Base-by-base conservation (phyloP, 305 asterid genomes). In the Fraxinus floribunda region DNA sequence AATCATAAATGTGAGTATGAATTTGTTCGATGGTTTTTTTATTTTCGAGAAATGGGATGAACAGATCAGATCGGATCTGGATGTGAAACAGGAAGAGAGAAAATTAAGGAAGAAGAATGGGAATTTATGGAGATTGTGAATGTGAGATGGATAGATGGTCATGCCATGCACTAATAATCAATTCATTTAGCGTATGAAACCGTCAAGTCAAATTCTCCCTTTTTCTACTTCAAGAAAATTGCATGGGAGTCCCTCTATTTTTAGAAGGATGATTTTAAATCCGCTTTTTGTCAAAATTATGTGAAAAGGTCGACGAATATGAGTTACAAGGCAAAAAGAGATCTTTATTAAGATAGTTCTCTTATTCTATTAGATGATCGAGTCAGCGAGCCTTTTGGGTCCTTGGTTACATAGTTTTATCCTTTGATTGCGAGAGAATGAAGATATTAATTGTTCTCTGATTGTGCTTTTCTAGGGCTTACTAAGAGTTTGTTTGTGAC, bases 91-190 rank as follows among this genome's bases (percentile, higher is more conserved):
- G 80, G 44, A 75, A 57, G 60, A 34, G 81, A 83, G 82, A 78
- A 75, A 83, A 80, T 78, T 55, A 82, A 41, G 78, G 79, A 60
- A 30, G 32, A 83, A 6, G 81, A 77, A 82, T 30, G 46, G 2
- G 39, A 71, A 71, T 32, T 71, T 68, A 29, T 68, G 39, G 75
- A 34, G 7, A 71, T 71, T 15, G 76, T 30, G 46, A 10, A 1
- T 6, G 11, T 71, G 41, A 5, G 44, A 55, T n/a, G 22, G 66
- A 34, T 10, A 34, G 44, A 16, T 1, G 1, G 46, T 71, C 76
- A 1, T 71, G 46, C 76, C 76, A 71, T 71, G 76, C 76, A 71
- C 76, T 34, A 71, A 71, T 30, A 64, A 64, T 22, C 36, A 29
- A 71, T 71, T 71, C 46, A 26, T 34, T 71, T 71, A 24, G 13